Conservation (phyloP, 1,284 basidiomycete species). For the Coniferiporia sulphurascens region DNA sequence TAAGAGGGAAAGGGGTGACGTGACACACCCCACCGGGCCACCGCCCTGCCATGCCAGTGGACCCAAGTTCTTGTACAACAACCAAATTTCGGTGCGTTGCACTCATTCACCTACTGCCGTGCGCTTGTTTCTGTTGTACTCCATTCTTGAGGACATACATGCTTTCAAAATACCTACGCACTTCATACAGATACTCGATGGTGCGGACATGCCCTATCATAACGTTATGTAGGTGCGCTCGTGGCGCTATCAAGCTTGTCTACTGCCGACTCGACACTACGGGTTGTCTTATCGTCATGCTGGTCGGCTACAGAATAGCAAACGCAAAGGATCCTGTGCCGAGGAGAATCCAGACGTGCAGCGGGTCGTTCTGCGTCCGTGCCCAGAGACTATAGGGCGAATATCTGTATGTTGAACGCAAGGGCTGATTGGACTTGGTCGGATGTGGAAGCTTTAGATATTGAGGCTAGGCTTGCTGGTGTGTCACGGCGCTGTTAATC, state of each 20-base stretch:
- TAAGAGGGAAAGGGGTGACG: no score
- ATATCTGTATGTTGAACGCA: conserved; percentile 64
- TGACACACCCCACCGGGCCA: no score
- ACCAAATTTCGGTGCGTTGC: conserved; percentile 59
- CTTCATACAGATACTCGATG: conserved; percentile 72
- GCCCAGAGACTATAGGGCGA: conserved; percentile 66
- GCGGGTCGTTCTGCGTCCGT: conserved; percentile 70
- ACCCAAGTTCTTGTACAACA: conserved; percentile 69
- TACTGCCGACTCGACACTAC: not conserved
- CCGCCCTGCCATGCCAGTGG: no score
- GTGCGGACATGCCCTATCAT: conserved; percentile 66
- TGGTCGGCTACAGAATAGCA: conserved; percentile 64
- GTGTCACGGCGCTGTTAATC: conserved; percentile 24
- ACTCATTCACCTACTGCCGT: conserved; percentile 15
- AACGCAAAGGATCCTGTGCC: conserved; percentile 46
- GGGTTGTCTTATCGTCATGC: conserved; percentile 80
- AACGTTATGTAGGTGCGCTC: conserved; percentile 47
- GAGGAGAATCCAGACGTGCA: conserved; percentile 55
- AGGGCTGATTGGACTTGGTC: conserved; percentile 53
- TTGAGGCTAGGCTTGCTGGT: conserved; percentile 71
- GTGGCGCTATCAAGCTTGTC: not conserved
- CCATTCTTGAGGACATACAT: conserved; percentile 72
- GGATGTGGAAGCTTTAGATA: conserved; percentile 62
- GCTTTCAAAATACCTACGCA: conserved; percentile 76
- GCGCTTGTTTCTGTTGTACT: conserved; percentile 35